Conservation (phyloP, 2,329 filamentous ascomycete genomes). For the Diplodia seriata region DNA sequence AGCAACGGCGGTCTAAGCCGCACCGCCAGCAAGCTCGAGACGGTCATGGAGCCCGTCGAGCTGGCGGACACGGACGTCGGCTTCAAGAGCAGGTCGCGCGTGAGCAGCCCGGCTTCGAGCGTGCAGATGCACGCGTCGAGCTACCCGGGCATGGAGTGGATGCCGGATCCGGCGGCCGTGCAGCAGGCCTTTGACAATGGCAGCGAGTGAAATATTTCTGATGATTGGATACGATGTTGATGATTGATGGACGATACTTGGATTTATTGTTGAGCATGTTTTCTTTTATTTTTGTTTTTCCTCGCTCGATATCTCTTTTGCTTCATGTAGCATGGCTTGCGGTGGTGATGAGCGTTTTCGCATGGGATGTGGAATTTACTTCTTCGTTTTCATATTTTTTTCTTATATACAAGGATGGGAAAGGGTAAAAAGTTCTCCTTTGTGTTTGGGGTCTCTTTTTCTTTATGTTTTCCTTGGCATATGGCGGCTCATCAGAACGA, state of each 20-base stretch:
- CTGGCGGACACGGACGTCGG: conserved; percentile 29
- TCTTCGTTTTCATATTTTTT: not conserved
- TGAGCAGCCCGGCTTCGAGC: not conserved
- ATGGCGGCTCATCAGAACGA: conserved; percentile 11
- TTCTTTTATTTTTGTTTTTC: not conserved
- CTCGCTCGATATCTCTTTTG: too few relatives aligned
- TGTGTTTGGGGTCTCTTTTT: not conserved
- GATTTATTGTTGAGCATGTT: not conserved
- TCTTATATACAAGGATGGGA: not conserved
- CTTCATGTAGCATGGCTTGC: not conserved
- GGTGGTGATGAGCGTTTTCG: not conserved
- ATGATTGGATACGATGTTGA: not conserved
- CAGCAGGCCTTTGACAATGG: not conserved
- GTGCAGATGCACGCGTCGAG: conserved; percentile 67
- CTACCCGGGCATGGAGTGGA: conserved; percentile 76
- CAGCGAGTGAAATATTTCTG: not conserved
- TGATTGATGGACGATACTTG: not conserved
- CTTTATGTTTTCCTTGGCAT: not conserved
- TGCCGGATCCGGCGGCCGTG: conserved; percentile 50
- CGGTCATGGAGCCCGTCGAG: conserved; percentile 27
- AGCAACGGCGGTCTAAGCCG: not conserved
- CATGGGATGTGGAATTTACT: not conserved
- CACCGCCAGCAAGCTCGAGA: conserved; percentile 18
- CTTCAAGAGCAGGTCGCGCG: not conserved
- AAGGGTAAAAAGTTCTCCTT: conserved; percentile 4